Evolutionary conservation across 495 filamentous ascomycete genomes (phyloP).

Genomic region (Diplogelasinospora grovesii): DNA sequence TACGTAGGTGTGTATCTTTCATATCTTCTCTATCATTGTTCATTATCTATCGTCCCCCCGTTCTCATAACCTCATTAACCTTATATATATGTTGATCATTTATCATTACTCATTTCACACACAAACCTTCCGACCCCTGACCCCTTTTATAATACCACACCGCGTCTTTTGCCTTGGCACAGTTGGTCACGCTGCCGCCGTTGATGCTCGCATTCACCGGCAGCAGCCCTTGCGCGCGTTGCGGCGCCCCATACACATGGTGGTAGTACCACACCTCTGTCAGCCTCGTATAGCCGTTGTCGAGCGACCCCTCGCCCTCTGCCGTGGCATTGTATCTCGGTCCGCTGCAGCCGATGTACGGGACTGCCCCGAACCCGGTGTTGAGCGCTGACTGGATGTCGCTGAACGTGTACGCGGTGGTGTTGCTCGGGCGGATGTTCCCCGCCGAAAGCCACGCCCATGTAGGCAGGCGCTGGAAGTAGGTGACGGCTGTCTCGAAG

Average conservation of each 20-base stretch:
- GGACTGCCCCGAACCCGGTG: slow-evolving; percentile 31
- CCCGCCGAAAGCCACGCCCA: slow-evolving; percentile 35
- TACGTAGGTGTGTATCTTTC: too few species aligned
- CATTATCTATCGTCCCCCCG: too few species aligned
- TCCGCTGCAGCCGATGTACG: slow-evolving; percentile 44
- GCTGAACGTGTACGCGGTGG: slow-evolving; percentile 31
- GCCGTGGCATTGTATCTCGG: slow-evolving; percentile 40
- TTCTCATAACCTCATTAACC: too few species aligned
- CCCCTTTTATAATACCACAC: slow-evolving; percentile 38
- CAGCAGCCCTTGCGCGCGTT: slow-evolving; percentile 32
- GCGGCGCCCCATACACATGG: slow-evolving; percentile 39
- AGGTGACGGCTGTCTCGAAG: slow-evolving; percentile 35
- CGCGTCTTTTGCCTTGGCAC: slow-evolving; percentile 35
- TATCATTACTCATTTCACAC: too few species aligned
- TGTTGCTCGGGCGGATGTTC: slow-evolving; percentile 29
- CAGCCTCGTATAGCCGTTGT: slow-evolving; percentile 40
- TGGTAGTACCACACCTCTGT: slow-evolving; percentile 48
- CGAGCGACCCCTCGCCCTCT: slow-evolving; percentile 34
- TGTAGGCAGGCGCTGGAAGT: slow-evolving; percentile 38
- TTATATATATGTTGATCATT: too few species aligned
- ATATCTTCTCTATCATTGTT: too few species aligned
- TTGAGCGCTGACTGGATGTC: slow-evolving; percentile 33
- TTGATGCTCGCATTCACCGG: slow-evolving; percentile 32
- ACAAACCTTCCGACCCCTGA: slow-evolving; percentile 17
- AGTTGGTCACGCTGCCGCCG: slow-evolving; percentile 28